Base-by-base conservation (phyloP, 2,329 filamentous ascomycete genomes). In the Onygenales sp. region DNA sequence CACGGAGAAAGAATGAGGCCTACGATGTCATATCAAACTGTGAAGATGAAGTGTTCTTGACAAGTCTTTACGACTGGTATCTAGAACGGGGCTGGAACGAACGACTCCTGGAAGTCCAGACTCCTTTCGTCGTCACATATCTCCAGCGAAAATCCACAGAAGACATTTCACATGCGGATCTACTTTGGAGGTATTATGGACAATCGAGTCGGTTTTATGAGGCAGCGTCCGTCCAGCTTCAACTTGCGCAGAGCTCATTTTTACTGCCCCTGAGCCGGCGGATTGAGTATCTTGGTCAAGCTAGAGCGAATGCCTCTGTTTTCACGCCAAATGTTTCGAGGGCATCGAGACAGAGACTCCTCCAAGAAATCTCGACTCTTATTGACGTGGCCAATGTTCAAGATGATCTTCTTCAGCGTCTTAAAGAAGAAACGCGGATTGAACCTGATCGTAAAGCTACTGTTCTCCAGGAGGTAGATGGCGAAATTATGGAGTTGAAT, bases 51-150 rank as follows among this genome's bases (percentile, higher is more conserved):
- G 87, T 96, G 4, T 98, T 98, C 74, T 86, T 97, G 67, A 94
- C 88, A 56, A 89, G 88, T 62, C 78, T 98, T n/a, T 98, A 96
- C 67, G 91, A 96, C 63, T 98, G 93, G 92, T 98, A 98, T 69
- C 84, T 97, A 59, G 73, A 80, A 52, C 85, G 91, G 66, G 86
- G 87, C 14, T 91, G 88, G 83, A 86, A 83, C 8, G 89, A 96
- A 58, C 85, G 90, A 11, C 80, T 98, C 32, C 80, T 98, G 36
- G 83, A 86, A 37, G 89, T 93, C 50, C 82, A 91, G 54, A 95
- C 91, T 4, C 82, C 85, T 0, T 91, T 90, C 62, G 89, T 97
- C 31, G 80, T 94, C 42, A 87, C 84, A 2, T 98, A 95, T 67
- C 80, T 98, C 2, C 78, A 88, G 63, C 84, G 86, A 51, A 85